Evolutionary conservation across 306 rosid species (phyloP).

Genomic region (Luffa acutangula): DNA sequence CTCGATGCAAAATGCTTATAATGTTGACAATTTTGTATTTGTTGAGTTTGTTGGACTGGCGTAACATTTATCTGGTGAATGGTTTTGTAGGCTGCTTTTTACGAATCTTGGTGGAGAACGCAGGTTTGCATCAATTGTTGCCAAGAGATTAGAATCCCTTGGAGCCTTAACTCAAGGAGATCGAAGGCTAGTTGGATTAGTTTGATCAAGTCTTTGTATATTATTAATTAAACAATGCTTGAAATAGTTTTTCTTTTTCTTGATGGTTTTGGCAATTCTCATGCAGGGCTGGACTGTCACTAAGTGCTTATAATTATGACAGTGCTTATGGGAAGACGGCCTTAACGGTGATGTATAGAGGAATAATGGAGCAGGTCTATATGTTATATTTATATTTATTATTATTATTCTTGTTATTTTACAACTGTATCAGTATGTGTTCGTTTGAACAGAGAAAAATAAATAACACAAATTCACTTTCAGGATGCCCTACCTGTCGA

Average conservation of each 20-base stretch:
- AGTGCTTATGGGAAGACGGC: slow-evolving; percentile 93
- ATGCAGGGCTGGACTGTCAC: slow-evolving; percentile 86
- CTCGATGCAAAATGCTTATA: not conserved
- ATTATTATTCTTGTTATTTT: not conserved
- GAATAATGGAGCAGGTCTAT: slow-evolving; percentile 91
- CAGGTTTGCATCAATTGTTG: slow-evolving; percentile 96
- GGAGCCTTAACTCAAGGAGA: slow-evolving; percentile 99
- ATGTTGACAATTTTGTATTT: not conserved
- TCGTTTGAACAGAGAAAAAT: slow-evolving; percentile 4
- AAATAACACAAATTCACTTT: slow-evolving; percentile 14
- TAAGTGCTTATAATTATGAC: slow-evolving; percentile 89
- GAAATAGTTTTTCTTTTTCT: slow-evolving; percentile 7
- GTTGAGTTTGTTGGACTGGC: not conserved
- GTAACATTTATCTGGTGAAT: not conserved
- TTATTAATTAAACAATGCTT: slow-evolving; percentile 14
- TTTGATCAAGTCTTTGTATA: not conserved
- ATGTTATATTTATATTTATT: not conserved
- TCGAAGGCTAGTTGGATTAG: slow-evolving; percentile 60
- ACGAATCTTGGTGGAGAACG: slow-evolving; percentile 97
- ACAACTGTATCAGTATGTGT: slow-evolving; percentile 6
- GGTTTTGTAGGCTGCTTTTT: slow-evolving; percentile 69
- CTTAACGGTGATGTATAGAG: slow-evolving; percentile 73
- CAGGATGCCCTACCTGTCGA: slow-evolving; percentile 85
- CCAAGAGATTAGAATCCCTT: slow-evolving; percentile 92
- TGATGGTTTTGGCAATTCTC: slow-evolving; percentile 4